Evolutionary conservation across 2,329 filamentous ascomycete genomes (phyloP), one percentile per base, ranked within the genome.

Genomic region (Ophiostoma novo-ulmi): DNA sequence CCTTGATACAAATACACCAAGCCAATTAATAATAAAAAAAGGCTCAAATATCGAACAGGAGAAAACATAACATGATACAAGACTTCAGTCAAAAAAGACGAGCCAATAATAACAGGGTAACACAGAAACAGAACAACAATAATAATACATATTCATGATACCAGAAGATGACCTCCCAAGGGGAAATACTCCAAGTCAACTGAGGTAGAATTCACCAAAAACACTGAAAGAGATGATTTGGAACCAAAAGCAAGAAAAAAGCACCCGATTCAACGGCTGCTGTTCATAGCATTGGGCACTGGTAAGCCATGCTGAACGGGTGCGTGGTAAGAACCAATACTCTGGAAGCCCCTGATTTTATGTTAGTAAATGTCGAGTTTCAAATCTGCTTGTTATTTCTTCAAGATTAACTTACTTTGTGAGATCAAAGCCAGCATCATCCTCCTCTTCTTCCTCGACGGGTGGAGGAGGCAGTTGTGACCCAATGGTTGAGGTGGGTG

Each of bases 321-420:
- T 55, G 86, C 85, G 74, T 89, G 87, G 73, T 87, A 89, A 0
- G 86, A 84, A 39, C 86, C 85, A 69, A 89, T 89, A 73, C 85
- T 89, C 77, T 89, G 87, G 74, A 89, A 89, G 0, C 88, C 88
- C 80, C 86, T 88, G 38, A 3, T 65, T 14, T 0, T 10, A 22
- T 22, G 63, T 65, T 39, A 65, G 36, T 39, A 39, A 38, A 14
- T 64, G 8, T n/a, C 61, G 17, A 48, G 7, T 20, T 48, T n/a
- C 17, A 48, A 48, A 20, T 13, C 14, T 17, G 4, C 48, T 22
- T 10, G 22, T 13, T 22, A 8, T 22, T 38, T 36, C 17, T 63
- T 61, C n/a, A 5, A 61, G 26, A 22, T 3, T 11, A 41, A 38
- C 82, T 73, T 80, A 87, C 85, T 85, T 88, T 58, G 85, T 85